Evolutionary conservation across 106 monocot genomes (phyloP), one percentile per base, ranked within the genome.

Genomic region (Ottelia alismoides): DNA sequence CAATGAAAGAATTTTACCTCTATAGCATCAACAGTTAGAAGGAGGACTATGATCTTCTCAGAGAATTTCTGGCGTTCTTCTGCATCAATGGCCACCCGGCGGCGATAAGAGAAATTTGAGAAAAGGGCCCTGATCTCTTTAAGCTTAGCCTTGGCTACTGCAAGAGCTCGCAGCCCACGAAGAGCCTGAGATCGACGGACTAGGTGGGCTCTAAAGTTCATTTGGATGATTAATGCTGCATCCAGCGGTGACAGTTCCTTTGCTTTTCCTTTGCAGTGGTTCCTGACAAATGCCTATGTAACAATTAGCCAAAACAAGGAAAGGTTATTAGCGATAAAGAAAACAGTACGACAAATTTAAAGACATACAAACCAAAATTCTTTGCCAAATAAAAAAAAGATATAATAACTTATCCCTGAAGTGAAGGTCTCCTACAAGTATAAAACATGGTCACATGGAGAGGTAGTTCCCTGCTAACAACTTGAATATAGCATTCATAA

Each of bases 21-120:
- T 27, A 92, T 76, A 27, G 81, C 75, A 22, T 92, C 85, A 54
- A 92, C 82, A n/a, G 92, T 92, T 3, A 85, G 65, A 21, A 92
- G 85, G 21, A 92, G 82, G 23, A 86, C 79, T 52, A 82, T 82
- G 43, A 86, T 79, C 56, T 76, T 92, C 74, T 92, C 85, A 40
- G 85, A 76, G 49, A 92, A 92, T 58, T 76, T 82, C 54, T 92
- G 92, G 25, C 56, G 65, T 30, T 92, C 92, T 30, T 76, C 82
- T 16, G 73, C 57, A 65, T 92, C 92, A 19, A 56, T 72, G 0
- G 48, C 55, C 9, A 92, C 32, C 16, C 76, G 78, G 7, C 76
- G 70, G 11, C 85, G 75, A 54, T 86, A 92, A 35, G 82, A 75
- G 62, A 86, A 76, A 52, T 86, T 92, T 35, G 56, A 68, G 63